Evolutionary conservation across 2,329 filamentous ascomycete species (phyloP).

Genomic region (Canariomyces notabilis): DNA sequence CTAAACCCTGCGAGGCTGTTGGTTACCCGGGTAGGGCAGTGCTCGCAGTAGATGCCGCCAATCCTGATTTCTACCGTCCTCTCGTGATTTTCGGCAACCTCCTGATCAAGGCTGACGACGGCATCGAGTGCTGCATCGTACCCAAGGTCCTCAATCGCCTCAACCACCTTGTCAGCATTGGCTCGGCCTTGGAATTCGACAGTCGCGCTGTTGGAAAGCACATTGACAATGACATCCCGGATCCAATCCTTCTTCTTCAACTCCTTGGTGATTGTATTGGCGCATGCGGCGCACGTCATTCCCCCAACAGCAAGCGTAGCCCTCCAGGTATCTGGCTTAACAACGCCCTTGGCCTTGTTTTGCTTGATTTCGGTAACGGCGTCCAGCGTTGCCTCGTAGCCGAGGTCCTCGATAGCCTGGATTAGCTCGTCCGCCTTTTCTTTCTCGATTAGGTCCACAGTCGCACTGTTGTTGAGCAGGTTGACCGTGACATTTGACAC

Average conservation of each 20-base stretch:
- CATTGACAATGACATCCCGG: conserved; percentile 53
- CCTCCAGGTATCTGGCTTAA: conserved; percentile 35
- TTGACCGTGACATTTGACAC: conserved; percentile 57
- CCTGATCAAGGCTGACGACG: conserved; percentile 35
- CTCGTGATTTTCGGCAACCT: conserved; percentile 21
- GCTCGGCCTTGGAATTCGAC: conserved; percentile 49
- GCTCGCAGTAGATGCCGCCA: conserved; percentile 69
- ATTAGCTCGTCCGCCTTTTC: conserved; percentile 45
- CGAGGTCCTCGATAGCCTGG: conserved; percentile 55
- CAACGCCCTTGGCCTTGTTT: conserved; percentile 20
- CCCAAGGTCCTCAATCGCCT: conserved; percentile 57
- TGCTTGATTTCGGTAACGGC: conserved; percentile 38
- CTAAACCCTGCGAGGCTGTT: conserved; percentile 50
- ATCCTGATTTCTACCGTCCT: conserved; percentile 61
- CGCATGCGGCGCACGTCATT: conserved; percentile 70
- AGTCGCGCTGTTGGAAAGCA: conserved; percentile 62
- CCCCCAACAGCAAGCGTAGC: conserved; percentile 59
- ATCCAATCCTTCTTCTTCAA: conserved; percentile 56
- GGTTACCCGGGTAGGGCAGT: conserved; percentile 59
- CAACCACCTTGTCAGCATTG: conserved; percentile 44
- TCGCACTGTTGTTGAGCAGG: conserved; percentile 62
- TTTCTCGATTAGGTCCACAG: conserved; percentile 47
- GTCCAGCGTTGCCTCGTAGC: conserved; percentile 62
- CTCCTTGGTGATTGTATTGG: conserved; percentile 56
- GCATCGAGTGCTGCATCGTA: conserved; percentile 59